Percentiles rank a stretch among this genome's conserved stretches.
These are phyloP conservation scores for Leptomonas seymouri DNA, from an alignment of 208 protist species.

Conservation along the genomic window DNA sequence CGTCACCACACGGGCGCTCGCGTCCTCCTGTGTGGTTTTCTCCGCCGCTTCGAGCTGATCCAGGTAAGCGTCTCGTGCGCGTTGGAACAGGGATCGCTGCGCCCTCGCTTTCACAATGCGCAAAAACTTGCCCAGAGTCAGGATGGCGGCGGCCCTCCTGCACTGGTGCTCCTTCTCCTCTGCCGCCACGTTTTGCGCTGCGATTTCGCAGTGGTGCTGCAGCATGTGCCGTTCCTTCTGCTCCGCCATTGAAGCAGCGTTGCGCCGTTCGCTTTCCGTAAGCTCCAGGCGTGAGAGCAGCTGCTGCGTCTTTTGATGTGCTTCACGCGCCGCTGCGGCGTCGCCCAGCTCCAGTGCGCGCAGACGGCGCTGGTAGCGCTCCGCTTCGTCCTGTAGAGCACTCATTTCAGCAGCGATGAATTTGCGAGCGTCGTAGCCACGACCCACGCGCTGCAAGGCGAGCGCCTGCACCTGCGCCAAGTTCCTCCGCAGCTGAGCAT, in stretches of 20 bases:
- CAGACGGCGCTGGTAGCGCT: conserved; percentile 44
- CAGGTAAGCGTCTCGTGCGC: conserved; percentile 29
- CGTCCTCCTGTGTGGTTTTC: conserved; percentile 14
- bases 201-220: conserved; percentile 5
- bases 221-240: conserved; percentile 17
- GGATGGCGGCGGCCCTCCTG: background rate
- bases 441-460: conserved; percentile 62
- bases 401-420: conserved; percentile 33
- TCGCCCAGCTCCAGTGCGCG: conserved; percentile 32
- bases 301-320: conserved; percentile 3
- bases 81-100: conserved; percentile 13
- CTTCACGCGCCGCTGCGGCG: conserved; percentile 5
- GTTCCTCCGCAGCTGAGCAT: background rate
- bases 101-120: conserved; percentile 29
- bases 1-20: conserved; percentile 15
- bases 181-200: background rate
- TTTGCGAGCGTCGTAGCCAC: conserved; percentile 54
- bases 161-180: background rate
- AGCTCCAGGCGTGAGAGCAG: conserved; percentile 2
- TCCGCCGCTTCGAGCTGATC: conserved; percentile 16
- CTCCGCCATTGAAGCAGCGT: conserved; percentile 18
- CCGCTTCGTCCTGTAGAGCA: conserved; percentile 40
- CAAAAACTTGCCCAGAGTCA: conserved; percentile 6
- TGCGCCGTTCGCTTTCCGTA: conserved; percentile 29
- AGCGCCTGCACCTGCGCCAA: background rate